A percentile compares a stretch with the other conserved stretches of the same genome.
Conservation (phyloP, 1,284 basidiomycete species). For the Takashimella tepidaria region DNA sequence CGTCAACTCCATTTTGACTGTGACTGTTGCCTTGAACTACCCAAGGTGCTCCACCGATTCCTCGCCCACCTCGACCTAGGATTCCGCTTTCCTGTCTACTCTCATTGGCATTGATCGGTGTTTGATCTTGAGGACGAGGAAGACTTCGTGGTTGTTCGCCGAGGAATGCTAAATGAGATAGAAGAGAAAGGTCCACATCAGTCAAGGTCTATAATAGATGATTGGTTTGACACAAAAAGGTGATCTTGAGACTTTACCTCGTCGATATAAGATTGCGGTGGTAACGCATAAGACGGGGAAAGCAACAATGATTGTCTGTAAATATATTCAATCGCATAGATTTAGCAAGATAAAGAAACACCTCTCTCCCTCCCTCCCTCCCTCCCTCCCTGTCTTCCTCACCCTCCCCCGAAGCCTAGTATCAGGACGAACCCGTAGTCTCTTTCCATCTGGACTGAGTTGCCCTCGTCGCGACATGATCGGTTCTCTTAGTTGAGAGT, state of each 20-base stretch:
- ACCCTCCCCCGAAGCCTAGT: conserved; percentile 1
- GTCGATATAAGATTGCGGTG: conserved; percentile 41
- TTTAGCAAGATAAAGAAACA: no score
- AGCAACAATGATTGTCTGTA: conserved; percentile 42
- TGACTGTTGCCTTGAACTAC: conserved; percentile 15
- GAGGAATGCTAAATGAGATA: conserved; percentile 24
- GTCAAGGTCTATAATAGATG: neutral
- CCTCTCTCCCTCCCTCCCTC: no score
- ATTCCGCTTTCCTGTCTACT: neutral
- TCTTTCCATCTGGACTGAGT: neutral
- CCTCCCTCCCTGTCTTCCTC: no score
- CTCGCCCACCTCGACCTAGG: conserved; percentile 14
- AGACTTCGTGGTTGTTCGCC: conserved; percentile 41
- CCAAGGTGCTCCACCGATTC: conserved; percentile 34
- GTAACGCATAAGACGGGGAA: conserved; percentile 44
- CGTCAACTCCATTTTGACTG: no score
- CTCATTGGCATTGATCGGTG: neutral
- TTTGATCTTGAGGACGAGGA: conserved; percentile 16
- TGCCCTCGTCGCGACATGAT: no score
- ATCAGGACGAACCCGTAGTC: neutral
- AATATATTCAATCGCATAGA: no score
- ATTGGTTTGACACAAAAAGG: no score
- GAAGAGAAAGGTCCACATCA: neutral
- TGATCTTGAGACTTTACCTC: conserved; percentile 32
- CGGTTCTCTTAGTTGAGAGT: no score